A percentile compares a stretch with the other conserved stretches of the same genome.
These are phyloP conservation scores for Lithocarpus polystachyus DNA, from an alignment of 306 rosid species.

Conservation along the genomic window DNA sequence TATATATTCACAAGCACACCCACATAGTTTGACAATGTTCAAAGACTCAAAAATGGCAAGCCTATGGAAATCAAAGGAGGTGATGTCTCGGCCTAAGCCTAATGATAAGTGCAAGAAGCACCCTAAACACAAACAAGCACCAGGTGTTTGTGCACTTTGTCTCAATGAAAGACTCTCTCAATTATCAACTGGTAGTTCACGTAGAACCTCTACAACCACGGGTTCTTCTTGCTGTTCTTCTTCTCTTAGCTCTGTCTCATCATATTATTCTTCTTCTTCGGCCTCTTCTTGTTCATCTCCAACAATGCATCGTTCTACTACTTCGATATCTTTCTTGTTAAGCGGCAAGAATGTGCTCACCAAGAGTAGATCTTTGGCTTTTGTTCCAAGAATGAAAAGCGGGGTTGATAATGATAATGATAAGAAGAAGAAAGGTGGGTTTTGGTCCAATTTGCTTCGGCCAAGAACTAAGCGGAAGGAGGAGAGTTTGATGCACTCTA, in stretches of 20 bases:
- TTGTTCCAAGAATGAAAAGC: slow-evolving; percentile 28
- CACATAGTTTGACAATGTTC: not conserved
- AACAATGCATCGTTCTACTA: slow-evolving; percentile 7
- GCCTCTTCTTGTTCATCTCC: slow-evolving; percentile 60
- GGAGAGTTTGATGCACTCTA: slow-evolving; percentile 33
- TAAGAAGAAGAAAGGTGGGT: slow-evolving; percentile 41
- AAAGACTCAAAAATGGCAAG: slow-evolving; percentile 27
- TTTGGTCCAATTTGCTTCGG: slow-evolving; percentile 65
- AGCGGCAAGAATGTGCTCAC: slow-evolving; percentile 31
- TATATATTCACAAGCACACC: not conserved
- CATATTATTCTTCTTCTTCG: slow-evolving; percentile 45
- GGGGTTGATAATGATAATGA: not conserved
- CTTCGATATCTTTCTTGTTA: slow-evolving; percentile 22
- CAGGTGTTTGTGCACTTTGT: slow-evolving; percentile 86
- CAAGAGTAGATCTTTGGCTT: slow-evolving; percentile 56
- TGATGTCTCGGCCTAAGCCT: slow-evolving; percentile 20
- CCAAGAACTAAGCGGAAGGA: slow-evolving; percentile 38
- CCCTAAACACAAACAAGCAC: slow-evolving; percentile 73
- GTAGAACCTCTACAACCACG: not conserved
- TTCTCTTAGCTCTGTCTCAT: slow-evolving; percentile 42
- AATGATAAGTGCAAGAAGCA: slow-evolving; percentile 60
- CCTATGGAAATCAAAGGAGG: slow-evolving; percentile 22
- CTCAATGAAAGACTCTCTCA: slow-evolving; percentile 53
- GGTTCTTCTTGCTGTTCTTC: slow-evolving; percentile 26
- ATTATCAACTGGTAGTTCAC: slow-evolving; percentile 9